Base-by-base conservation (phyloP, 176 grass and related monocot genomes). In the Triticum dicoccoides region DNA sequence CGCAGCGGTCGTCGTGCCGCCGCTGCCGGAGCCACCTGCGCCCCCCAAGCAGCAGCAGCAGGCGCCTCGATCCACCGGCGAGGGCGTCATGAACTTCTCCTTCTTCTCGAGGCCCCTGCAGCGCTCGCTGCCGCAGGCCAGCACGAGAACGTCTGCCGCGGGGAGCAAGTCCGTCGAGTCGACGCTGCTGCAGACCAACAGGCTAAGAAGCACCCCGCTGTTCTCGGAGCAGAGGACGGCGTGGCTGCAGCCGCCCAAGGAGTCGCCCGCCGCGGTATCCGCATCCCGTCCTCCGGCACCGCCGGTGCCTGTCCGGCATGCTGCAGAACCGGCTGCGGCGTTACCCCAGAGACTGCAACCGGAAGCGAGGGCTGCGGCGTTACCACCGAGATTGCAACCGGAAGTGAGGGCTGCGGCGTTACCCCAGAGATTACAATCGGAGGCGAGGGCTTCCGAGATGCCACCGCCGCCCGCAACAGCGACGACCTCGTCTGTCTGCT, bases 151-250 rank as follows among this genome's bases (percentile, higher is more conserved):
- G 2, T 21, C 82, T 15, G 17, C 83, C 64, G 25, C 70, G 38
- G 30, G 33, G 18, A 80, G 34, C 81, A 15, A 64, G 76, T 77
- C 47, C 37, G 76, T 91, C 49, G 89, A 88, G 51, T 91, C 76
- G 25, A 80, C 76, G 49, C 76, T 54, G 20, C 45, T 84, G 49
- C 85, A 91, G 89, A 65, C 77, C 49, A 88, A 38, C 85, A 69
- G 81, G 49, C 82, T 91, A 3, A 41, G 85, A 9, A 67, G 5
- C 82, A 91, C 89, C 8, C 89, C 89, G 2, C 65, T 91, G 8
- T 91, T 91, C 89, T 88, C 85, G 1, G 85, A 88, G 45, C 89
- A 91, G 81, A 84, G 89, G 76, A 91, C 87, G 85, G 89, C 89
- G 11, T 91, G 89, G 89, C 69, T 91, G 29, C 89, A 91, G 61